A percentile compares a stretch with the other conserved stretches of the same genome.
These are phyloP conservation scores for Blumeria graminis DNA, from an alignment of 2,329 filamentous ascomycete species.

Conservation along the genomic window DNA sequence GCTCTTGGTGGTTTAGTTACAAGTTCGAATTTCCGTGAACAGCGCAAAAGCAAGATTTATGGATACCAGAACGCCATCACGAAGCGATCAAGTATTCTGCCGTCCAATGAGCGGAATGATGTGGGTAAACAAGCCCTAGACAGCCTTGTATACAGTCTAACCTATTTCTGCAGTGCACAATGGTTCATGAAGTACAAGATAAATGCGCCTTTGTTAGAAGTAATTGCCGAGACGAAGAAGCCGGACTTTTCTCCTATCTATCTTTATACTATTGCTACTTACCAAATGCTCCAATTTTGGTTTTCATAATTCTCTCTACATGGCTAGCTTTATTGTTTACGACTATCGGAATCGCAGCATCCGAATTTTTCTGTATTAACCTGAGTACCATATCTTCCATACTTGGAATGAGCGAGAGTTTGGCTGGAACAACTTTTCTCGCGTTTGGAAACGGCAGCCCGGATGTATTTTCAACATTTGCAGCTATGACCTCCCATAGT, in stretches of 20 bases:
- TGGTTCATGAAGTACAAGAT: constrained; percentile 53
- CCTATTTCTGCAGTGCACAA: constrained; percentile 34
- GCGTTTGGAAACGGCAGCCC: constrained; percentile 96
- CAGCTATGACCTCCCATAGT: constrained; percentile 89
- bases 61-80: too few species aligned
- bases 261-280: constrained; percentile 74
- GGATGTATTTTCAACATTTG: constrained; percentile 96
- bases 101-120: too few species aligned
- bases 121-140: too few species aligned
- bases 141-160: too few species aligned
- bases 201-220: constrained; percentile 67
- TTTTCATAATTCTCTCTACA: constrained; percentile 51
- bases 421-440: constrained; percentile 87
- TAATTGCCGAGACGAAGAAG: constrained; percentile 74
- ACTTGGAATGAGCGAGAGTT: constrained; percentile 79
- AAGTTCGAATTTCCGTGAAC: too few species aligned
- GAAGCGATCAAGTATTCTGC: too few species aligned
- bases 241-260: constrained; percentile 72
- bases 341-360: constrained; percentile 91
- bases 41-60: too few species aligned
- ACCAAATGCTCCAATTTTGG: constrained; percentile 41
- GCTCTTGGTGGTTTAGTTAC: too few species aligned
- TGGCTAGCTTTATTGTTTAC: constrained; percentile 86
- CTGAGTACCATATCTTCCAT: constrained; percentile 77
- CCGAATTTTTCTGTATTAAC: constrained; percentile 96